A percentile compares a stretch with the other conserved stretches of the same genome.
phyloP scores from a whole-genome alignment of 2,329 filamentous ascomycete genomes.

The Ceratocystis cubensis region DNA sequence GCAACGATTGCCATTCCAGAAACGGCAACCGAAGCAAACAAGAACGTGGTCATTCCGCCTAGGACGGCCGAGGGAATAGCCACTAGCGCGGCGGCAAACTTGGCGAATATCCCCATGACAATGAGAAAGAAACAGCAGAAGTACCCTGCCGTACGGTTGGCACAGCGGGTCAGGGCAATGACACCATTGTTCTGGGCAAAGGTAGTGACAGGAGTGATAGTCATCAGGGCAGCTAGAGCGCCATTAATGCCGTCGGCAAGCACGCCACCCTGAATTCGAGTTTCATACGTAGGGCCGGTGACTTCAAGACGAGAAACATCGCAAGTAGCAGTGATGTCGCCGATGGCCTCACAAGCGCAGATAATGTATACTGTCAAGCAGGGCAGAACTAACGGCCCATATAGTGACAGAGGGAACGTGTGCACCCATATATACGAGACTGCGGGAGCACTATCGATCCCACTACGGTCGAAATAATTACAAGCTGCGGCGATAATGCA shows the following conservation, averaged over 20 bases:
- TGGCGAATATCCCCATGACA: slow-evolving; percentile 70
- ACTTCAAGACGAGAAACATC: slow-evolving; percentile 68
- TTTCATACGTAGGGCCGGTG: slow-evolving; percentile 58
- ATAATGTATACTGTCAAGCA: slow-evolving; percentile 59
- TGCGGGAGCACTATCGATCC: slow-evolving; percentile 58
- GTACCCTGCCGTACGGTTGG: slow-evolving; percentile 69
- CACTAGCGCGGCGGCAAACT: slow-evolving; percentile 68
- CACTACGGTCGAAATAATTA: slow-evolving; percentile 64
- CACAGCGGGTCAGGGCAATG: slow-evolving; percentile 68
- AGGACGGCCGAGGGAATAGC: slow-evolving; percentile 57
- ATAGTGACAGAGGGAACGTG: slow-evolving; percentile 59
- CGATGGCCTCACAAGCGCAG: slow-evolving; percentile 66
- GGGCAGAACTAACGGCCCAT: slow-evolving; percentile 61
- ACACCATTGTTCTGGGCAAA: slow-evolving; percentile 81
- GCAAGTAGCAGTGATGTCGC: slow-evolving; percentile 69
- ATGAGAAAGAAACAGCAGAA: slow-evolving; percentile 65
- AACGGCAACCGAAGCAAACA: slow-evolving; percentile 64
- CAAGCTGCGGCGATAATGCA: slow-evolving; percentile 68
- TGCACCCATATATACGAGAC: slow-evolving; percentile 69
- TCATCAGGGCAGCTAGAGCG: slow-evolving; percentile 61
- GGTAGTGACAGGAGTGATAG: slow-evolving; percentile 66
- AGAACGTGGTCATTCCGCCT: slow-evolving; percentile 66
- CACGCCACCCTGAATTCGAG: slow-evolving; percentile 65
- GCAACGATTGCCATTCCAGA: slow-evolving; percentile 66
- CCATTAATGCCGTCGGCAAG: slow-evolving; percentile 68